phyloP scores from a whole-genome alignment of 1,139 yeast genomes.

The Hyphopichia pseudoburtonii region DNA sequence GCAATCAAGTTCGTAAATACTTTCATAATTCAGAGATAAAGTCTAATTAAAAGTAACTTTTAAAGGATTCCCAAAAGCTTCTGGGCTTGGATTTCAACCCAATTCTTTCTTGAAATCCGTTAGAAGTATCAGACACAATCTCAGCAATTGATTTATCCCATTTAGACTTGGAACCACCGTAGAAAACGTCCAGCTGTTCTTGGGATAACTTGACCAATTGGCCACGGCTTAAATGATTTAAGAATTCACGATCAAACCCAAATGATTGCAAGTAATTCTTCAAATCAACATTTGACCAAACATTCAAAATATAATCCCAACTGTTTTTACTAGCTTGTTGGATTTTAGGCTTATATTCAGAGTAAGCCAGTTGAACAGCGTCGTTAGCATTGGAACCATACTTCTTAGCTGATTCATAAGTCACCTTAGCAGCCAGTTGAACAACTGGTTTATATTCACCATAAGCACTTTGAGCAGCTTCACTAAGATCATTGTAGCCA shows the following conservation, averaged over 20 bases:
- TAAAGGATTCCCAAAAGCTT: conserved; percentile 11
- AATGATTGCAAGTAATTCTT: conserved; percentile 51
- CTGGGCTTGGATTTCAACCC: conserved; percentile 16
- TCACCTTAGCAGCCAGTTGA: conserved; percentile 6
- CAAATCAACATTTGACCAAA: conserved; percentile 58
- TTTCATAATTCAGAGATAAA: too few species aligned
- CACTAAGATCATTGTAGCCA: conserved; percentile 4
- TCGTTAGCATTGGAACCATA: conserved; percentile 5
- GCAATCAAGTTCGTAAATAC: too few species aligned
- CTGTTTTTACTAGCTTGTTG: conserved; percentile 10
- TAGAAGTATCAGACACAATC: conserved; percentile 18
- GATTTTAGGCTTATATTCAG: conserved; percentile 10
- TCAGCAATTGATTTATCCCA: conserved; percentile 28
- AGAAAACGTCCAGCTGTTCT: conserved; percentile 35
- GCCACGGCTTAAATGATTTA: conserved; percentile 38
- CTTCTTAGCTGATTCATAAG: conserved; percentile 6
- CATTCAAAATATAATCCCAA: conserved; percentile 17
- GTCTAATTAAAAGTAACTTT: neutral
- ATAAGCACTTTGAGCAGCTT: conserved; percentile 10
- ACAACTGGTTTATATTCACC: conserved; percentile 9
- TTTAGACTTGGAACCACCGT: conserved; percentile 15
- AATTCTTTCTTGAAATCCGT: conserved; percentile 15
- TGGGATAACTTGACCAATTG: conserved; percentile 49
- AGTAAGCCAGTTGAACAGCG: conserved; percentile 9
- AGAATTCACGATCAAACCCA: conserved; percentile 40